phyloP scores from a whole-genome alignment of 768 basidiomycete genomes.

The Gelatoporia subvermispora region DNA sequence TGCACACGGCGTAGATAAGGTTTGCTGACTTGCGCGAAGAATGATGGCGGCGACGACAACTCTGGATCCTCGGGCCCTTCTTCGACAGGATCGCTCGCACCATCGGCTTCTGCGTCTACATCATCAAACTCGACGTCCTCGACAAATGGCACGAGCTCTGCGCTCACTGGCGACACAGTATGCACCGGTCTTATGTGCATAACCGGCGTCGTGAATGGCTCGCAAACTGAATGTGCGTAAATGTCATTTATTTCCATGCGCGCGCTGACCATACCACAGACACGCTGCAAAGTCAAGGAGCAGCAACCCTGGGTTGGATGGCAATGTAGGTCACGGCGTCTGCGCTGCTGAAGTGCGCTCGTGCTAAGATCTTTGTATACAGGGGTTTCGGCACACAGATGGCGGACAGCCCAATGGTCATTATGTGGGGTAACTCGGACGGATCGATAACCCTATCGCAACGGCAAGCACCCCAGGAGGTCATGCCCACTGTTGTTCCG shows the following conservation, averaged over 20 bases:
- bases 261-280: conserved; percentile 28
- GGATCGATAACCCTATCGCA: conserved; percentile 64
- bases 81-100: neutral
- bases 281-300: conserved; percentile 41
- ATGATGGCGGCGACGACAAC: neutral
- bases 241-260: neutral
- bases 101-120: conserved; percentile 6
- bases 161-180: conserved; percentile 12
- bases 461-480: conserved; percentile 44
- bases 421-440: conserved; percentile 66
- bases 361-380: neutral
- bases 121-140: conserved; percentile 6
- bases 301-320: conserved; percentile 49
- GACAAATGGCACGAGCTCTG: conserved; percentile 3
- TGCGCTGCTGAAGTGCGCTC: neutral
- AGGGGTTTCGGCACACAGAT: conserved; percentile 59
- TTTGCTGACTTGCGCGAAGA: too few relatives aligned
- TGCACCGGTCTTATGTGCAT: conserved; percentile 17
- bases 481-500: conserved; percentile 52
- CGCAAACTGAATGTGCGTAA: conserved; percentile 15
- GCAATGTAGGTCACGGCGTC: conserved; percentile 39
- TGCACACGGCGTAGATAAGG: conserved; percentile 2
- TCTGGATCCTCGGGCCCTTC: neutral
- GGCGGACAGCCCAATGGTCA: conserved; percentile 61
- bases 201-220: conserved; percentile 18